Percentiles rank a stretch among this genome's conserved stretches.
phyloP scores from a whole-genome alignment of 2,329 filamentous ascomycete genomes.

The Parasarocladium wereldwijsianum region DNA sequence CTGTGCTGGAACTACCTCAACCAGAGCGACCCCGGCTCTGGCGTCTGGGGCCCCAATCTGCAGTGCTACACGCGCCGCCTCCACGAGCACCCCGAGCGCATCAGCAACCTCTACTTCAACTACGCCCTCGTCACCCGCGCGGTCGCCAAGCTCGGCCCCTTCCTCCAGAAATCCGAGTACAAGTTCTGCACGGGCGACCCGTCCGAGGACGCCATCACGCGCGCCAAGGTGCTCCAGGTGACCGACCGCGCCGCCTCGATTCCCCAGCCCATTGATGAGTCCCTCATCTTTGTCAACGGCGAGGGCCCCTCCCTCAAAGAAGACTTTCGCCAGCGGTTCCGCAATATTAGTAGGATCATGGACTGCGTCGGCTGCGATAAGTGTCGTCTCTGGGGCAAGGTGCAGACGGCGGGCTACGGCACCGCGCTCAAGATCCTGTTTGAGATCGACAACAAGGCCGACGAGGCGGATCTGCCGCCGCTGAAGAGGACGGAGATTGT shows the following conservation, averaged over 20 bases:
- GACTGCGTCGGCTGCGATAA: constrained; percentile 98
- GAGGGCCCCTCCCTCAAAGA: constrained; percentile 73
- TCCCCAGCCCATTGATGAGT: constrained; percentile 86
- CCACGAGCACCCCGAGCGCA: constrained; percentile 71
- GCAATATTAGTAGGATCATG: constrained; percentile 94
- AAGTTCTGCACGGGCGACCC: constrained; percentile 85
- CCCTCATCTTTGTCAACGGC: constrained; percentile 78
- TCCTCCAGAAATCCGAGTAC: constrained; percentile 54
- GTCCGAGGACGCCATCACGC: constrained; percentile 63
- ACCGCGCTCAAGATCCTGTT: constrained; percentile 92
- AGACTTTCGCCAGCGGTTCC: constrained; percentile 93
- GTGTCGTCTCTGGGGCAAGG: constrained; percentile 92
- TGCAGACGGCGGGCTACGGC: constrained; percentile 90
- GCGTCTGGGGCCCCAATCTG: constrained; percentile 82
- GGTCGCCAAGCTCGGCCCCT: constrained; percentile 74
- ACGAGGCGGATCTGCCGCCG: constrained; percentile 39
- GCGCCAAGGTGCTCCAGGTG: constrained; percentile 65
- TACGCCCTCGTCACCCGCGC: constrained; percentile 90
- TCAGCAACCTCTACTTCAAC: constrained; percentile 95
- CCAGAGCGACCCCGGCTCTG: constrained; percentile 85
- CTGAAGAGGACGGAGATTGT: constrained; percentile 86
- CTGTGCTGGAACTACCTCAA: constrained; percentile 94
- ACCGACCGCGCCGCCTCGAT: constrained; percentile 53
- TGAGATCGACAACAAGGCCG: constrained; percentile 62
- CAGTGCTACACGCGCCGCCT: constrained; percentile 80